Evolutionary conservation across 768 basidiomycete species (phyloP).

Genomic region (Hygrophorus russula): DNA sequence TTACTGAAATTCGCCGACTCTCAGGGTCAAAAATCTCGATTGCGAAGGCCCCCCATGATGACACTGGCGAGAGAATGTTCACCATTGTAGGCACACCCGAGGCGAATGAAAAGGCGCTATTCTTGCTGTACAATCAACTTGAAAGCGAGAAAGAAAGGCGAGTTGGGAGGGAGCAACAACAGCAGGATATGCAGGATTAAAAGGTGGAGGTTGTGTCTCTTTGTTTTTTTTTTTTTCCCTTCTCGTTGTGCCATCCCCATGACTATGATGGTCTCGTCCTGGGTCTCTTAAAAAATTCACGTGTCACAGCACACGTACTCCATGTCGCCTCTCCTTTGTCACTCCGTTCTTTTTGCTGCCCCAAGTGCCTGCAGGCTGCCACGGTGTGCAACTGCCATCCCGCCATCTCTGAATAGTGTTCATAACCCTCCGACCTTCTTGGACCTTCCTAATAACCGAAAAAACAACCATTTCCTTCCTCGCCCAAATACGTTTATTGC

Average conservation of each 20-base stretch:
- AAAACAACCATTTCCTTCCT: too few species aligned
- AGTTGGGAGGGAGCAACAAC: conserved; percentile 74
- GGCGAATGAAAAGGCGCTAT: conserved; percentile 95
- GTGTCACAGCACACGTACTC: too few species aligned
- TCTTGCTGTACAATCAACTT: conserved; percentile 92
- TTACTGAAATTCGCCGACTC: conserved; percentile 96
- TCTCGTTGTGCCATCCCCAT: conserved; percentile 2
- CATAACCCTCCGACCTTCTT: too few species aligned
- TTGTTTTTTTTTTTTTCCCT: conserved; percentile 2
- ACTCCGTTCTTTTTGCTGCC: too few species aligned
- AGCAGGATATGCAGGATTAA: conserved; percentile 52
- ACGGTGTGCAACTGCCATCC: too few species aligned
- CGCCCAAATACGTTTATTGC: too few species aligned
- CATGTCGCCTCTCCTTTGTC: too few species aligned
- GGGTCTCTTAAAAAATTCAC: too few species aligned
- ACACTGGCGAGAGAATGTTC: conserved; percentile 99
- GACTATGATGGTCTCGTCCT: background rate
- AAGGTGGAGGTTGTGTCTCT: conserved; percentile 6
- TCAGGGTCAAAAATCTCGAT: conserved; percentile 98
- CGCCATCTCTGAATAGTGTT: too few species aligned
- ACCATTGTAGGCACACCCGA: conserved; percentile 94
- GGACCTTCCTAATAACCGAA: too few species aligned
- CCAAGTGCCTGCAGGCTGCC: too few species aligned
- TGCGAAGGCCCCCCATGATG: conserved; percentile 98
- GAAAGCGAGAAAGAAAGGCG: conserved; percentile 95